Evolutionary conservation across 2,329 filamentous ascomycete genomes (phyloP).

Genomic region (Verticillium nonalfalfae): DNA sequence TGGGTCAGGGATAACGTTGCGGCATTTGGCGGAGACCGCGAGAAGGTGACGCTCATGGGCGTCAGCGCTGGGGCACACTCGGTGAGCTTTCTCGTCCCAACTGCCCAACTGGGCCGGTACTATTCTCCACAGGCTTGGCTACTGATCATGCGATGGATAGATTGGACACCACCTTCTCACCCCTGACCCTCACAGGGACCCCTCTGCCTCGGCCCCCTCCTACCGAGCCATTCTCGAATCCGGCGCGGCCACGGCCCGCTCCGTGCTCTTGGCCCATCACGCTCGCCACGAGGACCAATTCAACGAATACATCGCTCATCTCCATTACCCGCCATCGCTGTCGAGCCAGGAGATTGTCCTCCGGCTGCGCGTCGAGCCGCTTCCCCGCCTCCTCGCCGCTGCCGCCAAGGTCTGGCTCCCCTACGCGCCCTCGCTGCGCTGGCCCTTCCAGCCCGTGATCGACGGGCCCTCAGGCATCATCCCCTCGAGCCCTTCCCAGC

Average conservation of each 20-base stretch:
- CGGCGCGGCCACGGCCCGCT: constrained; percentile 48
- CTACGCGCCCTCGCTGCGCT: constrained; percentile 38
- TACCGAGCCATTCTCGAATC: constrained; percentile 51
- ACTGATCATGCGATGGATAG: constrained; percentile 23
- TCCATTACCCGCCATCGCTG: constrained; percentile 32
- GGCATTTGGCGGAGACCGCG: constrained; percentile 52
- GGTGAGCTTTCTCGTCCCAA: constrained; percentile 22
- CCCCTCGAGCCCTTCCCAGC: constrained; percentile 44
- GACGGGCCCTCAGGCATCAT: constrained; percentile 51
- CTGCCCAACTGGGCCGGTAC: not conserved
- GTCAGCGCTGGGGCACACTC: constrained; percentile 58
- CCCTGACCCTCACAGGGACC: constrained; percentile 18
- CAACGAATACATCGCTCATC: constrained; percentile 44
- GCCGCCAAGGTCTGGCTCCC: constrained; percentile 35
- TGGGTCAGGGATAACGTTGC: constrained; percentile 57
- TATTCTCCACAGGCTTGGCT: constrained; percentile 1
- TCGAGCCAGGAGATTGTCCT: constrained; percentile 43
- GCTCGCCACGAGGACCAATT: constrained; percentile 51
- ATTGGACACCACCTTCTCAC: constrained; percentile 63
- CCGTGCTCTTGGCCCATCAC: constrained; percentile 46
- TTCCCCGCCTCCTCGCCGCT: constrained; percentile 29
- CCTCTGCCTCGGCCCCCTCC: constrained; percentile 36
- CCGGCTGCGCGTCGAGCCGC: constrained; percentile 38
- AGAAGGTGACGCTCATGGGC: constrained; percentile 55
- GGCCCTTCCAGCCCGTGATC: constrained; percentile 66